Conservation (phyloP, 2,329 filamentous ascomycete genomes). For the Aspergillus sp. region DNA sequence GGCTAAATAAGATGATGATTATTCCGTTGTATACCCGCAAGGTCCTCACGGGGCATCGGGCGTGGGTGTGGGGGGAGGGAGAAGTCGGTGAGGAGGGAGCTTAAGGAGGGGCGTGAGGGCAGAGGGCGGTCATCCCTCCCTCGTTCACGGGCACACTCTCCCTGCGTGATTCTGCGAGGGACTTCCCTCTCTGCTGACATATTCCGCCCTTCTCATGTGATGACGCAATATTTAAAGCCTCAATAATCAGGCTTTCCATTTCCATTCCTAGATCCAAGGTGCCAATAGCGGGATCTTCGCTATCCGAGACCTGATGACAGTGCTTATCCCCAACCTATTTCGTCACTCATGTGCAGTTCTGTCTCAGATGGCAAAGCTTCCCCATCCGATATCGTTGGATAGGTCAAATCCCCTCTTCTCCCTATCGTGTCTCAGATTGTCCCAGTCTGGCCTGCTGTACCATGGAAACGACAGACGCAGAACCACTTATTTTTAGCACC, state of each 20-base stretch:
- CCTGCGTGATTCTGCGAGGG: not conserved
- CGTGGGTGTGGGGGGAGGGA: not conserved
- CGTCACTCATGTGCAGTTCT: no score
- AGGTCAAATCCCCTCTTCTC: not conserved
- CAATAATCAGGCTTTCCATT: not conserved
- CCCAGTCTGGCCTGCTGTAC: not conserved
- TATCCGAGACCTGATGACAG: not conserved
- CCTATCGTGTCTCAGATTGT: not conserved
- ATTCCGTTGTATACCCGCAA: not conserved
- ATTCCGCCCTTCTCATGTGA: not conserved
- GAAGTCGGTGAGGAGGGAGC: not conserved
- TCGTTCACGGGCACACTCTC: not conserved
- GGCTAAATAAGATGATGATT: not conserved
- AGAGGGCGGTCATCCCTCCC: not conserved
- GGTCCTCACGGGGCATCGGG: not conserved
- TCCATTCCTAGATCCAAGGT: no score
- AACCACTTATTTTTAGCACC: not conserved
- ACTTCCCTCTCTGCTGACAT: not conserved
- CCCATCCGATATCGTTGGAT: not conserved
- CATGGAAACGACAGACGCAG: not conserved
- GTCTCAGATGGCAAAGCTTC: not conserved
- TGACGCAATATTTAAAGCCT: not conserved
- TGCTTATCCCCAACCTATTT: not conserved
- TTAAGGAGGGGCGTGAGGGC: not conserved
- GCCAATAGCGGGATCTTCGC: not conserved